Evolutionary conservation across 2,329 filamentous ascomycete species (phyloP), one percentile per base, ranked within the genome.

Genomic region (Juglanconis oblonga): DNA sequence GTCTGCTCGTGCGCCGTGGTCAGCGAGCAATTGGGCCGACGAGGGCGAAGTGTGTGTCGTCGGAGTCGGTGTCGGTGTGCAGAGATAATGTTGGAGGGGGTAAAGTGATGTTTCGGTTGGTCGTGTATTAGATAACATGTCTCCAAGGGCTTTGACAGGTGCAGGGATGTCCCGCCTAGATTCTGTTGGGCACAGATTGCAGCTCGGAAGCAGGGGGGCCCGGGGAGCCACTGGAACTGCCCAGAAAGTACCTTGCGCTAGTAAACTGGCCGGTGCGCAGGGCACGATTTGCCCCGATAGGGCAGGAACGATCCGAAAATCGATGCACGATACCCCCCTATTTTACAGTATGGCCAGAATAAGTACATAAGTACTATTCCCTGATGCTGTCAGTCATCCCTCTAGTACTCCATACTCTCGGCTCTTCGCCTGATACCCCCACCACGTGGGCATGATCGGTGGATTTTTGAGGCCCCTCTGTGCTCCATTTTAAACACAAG

Each of bases 1-100:
- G 36, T 51, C 17, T 50, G 50, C n/a, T 50, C 31, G 51, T 55
- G 59, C 53, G 47, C 52, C 50, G 47, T 44, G 35, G 29, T 48
- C 38, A 24, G 38, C 45, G 42, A 54, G 14, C 24, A 44, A 53
- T 48, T 58, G 59, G 51, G 36, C 51, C 29, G 24, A 17, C 17
- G 36, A 6, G n/a, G 42, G 45, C 35, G 24, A 17, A 48, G 52
- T 42, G 36, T 35, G 55, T 58, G 45, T 47, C 51, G 51, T 40
- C 57, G 50, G 55, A 40, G 42, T 55, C n/a, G 14, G 59, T 54
- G 59, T 61, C 51, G 59, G 59, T 61, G 59, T 61, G 52, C 57
- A 52, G 44, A 55, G 36, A 36, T 40, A 53, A 55, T 36, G 45
- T 44, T 51, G 29, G 47, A 57, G 55, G 57, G 57, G 48, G 38